Percentiles rank a stretch among this genome's conserved stretches.
Conservation (phyloP, 148 eudicot species). For the Polygonum maritimum region DNA sequence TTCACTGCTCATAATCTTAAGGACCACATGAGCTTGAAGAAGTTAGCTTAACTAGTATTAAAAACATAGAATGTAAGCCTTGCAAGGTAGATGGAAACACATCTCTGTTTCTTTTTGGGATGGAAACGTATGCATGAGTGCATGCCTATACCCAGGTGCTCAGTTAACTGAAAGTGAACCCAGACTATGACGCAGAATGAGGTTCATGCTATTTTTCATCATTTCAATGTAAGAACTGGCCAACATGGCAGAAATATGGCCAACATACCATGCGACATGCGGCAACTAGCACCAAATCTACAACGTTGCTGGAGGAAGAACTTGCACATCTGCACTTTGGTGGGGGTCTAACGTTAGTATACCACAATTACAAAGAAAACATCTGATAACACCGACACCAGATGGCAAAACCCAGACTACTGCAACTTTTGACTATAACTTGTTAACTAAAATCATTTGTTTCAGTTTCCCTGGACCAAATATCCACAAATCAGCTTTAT, state of each 20-base stretch:
- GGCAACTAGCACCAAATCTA: constrained; percentile 97
- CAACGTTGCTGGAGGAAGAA: constrained; percentile 95
- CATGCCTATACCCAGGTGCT: not conserved
- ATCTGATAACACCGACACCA: not conserved
- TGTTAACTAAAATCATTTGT: not conserved
- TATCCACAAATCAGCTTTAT: not conserved
- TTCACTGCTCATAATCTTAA: not conserved
- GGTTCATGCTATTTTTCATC: not conserved
- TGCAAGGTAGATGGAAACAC: not conserved
- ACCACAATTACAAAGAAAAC: constrained; percentile 13
- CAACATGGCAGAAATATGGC: constrained; percentile 29
- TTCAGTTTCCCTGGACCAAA: not conserved
- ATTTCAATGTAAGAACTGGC: constrained; percentile 7
- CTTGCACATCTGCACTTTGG: constrained; percentile 95
- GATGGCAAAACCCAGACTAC: not conserved
- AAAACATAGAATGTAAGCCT: not conserved
- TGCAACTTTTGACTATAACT: not conserved
- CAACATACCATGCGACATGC: constrained; percentile 98
- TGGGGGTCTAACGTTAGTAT: constrained; percentile 65
- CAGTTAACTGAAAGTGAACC: not conserved
- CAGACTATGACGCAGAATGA: not conserved
- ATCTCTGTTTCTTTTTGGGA: not conserved
- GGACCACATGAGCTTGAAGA: not conserved
- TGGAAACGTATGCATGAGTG: not conserved
- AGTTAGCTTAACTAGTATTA: not conserved